Conservation (phyloP, 1,139 yeast species). For the Debaryomycetaceae sp. region DNA sequence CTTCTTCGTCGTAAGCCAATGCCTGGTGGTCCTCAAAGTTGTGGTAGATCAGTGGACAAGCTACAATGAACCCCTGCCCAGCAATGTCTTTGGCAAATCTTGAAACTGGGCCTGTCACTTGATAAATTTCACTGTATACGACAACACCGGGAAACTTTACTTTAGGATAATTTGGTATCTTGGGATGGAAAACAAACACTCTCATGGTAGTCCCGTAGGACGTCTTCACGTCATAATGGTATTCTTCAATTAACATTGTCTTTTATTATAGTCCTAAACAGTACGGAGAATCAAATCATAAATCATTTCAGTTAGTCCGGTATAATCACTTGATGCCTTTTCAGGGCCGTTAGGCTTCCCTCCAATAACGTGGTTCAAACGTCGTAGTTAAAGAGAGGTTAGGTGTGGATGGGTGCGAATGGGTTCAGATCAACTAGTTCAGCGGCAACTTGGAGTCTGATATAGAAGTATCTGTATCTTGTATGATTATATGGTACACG, state of each 20-base stretch:
- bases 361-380: too few relatives aligned
- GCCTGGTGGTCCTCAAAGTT: conserved; percentile 65
- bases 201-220: conserved; percentile 67
- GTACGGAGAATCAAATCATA: background rate
- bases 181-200: conserved; percentile 64
- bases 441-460: too few relatives aligned
- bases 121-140: conserved; percentile 78
- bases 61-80: conserved; percentile 74
- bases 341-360: too few relatives aligned
- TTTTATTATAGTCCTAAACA: background rate
- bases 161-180: conserved; percentile 64
- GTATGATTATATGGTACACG: too few relatives aligned
- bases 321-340: too few relatives aligned
- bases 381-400: too few relatives aligned
- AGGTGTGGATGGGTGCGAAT: too few relatives aligned
- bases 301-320: background rate
- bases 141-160: conserved; percentile 80
- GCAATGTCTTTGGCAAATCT: conserved; percentile 78
- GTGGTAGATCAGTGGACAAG: conserved; percentile 77
- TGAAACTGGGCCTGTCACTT: conserved; percentile 75
- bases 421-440: too few relatives aligned
- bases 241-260: conserved; percentile 65
- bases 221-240: conserved; percentile 62
- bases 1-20: conserved; percentile 65
- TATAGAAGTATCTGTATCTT: too few relatives aligned